phyloP scores from a whole-genome alignment of 148 eudicot species.

The Vaccinium corymbosum region DNA sequence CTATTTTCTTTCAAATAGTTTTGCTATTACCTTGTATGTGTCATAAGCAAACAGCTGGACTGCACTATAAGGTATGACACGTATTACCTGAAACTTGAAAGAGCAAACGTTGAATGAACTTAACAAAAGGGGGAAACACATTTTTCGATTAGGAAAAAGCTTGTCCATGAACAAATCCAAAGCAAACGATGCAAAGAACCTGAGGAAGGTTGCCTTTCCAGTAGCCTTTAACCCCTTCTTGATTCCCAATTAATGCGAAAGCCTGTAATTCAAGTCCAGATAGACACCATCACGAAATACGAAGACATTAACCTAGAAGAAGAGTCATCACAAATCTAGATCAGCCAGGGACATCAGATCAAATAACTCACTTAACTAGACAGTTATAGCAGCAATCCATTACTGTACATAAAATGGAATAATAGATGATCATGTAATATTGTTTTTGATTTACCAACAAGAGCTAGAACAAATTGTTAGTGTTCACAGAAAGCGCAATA shows the following conservation, averaged over 20 bases:
- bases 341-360: not conserved
- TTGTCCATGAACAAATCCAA: slow-evolving; percentile 3
- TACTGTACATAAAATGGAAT: slow-evolving; percentile 8
- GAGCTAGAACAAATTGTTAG: slow-evolving; percentile 5
- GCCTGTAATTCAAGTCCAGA: slow-evolving; percentile 45
- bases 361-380: not conserved
- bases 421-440: not conserved
- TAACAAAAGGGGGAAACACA: not conserved
- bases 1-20: slow-evolving; percentile 1
- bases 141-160: slow-evolving; percentile 1
- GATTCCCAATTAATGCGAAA: slow-evolving; percentile 58
- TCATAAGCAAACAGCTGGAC: slow-evolving; percentile 91
- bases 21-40: slow-evolving; percentile 63
- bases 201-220: slow-evolving; percentile 99
- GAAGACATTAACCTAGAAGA: not conserved
- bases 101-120: not conserved
- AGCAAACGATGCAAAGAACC: slow-evolving; percentile 36
- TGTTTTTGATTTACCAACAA: not conserved
- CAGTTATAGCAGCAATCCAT: not conserved
- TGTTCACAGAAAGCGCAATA: not conserved
- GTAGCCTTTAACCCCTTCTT: slow-evolving; percentile 85
- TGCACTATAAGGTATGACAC: slow-evolving; percentile 88
- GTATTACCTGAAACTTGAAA: slow-evolving; percentile 56
- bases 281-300: not conserved
- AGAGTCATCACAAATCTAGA: not conserved